Conservation (phyloP, 495 filamentous ascomycete species). For the Aspergillus egyptiacus region DNA sequence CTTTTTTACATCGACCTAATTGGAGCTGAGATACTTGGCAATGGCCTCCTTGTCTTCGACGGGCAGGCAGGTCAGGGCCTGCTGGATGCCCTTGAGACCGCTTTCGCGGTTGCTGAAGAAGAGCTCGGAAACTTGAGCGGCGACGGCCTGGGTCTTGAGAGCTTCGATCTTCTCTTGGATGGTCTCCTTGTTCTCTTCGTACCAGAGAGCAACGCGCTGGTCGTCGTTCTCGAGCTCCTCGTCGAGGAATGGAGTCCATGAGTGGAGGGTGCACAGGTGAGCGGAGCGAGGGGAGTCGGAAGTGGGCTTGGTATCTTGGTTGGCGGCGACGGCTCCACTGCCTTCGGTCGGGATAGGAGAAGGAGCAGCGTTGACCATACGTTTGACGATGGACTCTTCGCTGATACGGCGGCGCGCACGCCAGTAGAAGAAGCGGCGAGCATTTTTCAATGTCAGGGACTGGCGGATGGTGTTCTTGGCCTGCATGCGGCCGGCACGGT, state of each 20-base stretch:
- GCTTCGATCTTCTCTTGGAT: constrained; percentile 73
- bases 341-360: constrained; percentile 24
- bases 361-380: constrained; percentile 58
- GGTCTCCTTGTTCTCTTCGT: constrained; percentile 86
- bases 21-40: constrained; percentile 59
- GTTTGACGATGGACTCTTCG: constrained; percentile 91
- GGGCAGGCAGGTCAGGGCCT: constrained; percentile 77
- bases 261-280: constrained; percentile 63
- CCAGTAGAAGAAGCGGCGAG: constrained; percentile 99
- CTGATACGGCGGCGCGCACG: constrained; percentile 93
- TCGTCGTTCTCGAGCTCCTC: constrained; percentile 66
- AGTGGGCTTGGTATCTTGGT: constrained; percentile 18
- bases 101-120: constrained; percentile 68
- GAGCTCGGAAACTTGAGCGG: constrained; percentile 70
- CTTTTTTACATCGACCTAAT: constrained; percentile 19
- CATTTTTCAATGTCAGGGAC: constrained; percentile 76
- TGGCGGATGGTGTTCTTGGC: constrained; percentile 91
- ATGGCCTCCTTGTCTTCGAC: constrained; percentile 82
- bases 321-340: constrained; percentile 31
- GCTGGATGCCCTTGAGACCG: constrained; percentile 80
- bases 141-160: constrained; percentile 69
- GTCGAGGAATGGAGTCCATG: constrained; percentile 68
- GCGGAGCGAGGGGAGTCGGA: constrained; percentile 46
- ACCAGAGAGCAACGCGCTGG: constrained; percentile 84
- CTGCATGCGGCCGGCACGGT: constrained; percentile 94